Base-by-base conservation (phyloP, 371 early-diverging fungal genomes). In the Zychaea mexicana region DNA sequence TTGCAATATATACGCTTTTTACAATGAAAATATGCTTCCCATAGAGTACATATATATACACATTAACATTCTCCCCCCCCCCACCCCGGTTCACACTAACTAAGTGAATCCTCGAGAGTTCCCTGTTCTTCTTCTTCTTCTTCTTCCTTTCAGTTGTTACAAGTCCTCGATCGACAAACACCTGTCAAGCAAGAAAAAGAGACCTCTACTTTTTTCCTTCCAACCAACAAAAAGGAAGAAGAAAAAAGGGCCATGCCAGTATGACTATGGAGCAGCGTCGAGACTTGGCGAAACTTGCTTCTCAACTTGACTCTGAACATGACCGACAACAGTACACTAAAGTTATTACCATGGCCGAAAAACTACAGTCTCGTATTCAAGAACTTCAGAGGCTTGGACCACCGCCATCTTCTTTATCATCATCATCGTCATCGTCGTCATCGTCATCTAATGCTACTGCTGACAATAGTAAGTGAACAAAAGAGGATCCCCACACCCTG, bases 311-410 rank as follows among this genome's bases (percentile, higher is more conserved):
- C 28, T 58, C 59, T 30, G 59, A 62, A 27, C 32, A 62, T 53
- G 68, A 67, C 53, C 68, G 68, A 26, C 33, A 62, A 27, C 68
- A 54, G 21, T 67, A 67, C 26, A 33, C 60, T 28, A 57, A 59
- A 32, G 62, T 67, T 8, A 67, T 67, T 17, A 21, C 33, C 19
- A 57, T 67, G 60, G 53, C 68, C 32, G 63, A 67, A 28, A 52
- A 39, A 3, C 22, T 67, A 13, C 58, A 67, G 47, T 19, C 24
- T 31, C 62, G 55, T 3, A 67, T 67, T 22, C 31, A 59, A 54
- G 59, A 42, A 12, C 28, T 67, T 12, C 68, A 67, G 13, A 57
- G 30, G 42, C 30, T 42, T 54, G 57, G 55, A 56, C 5, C 46
- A 30, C 19, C 55, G 13, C 15, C n/a, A 33, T 17, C n/a, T 31